A percentile compares a stretch with the other conserved stretches of the same genome.
These are phyloP conservation scores for Trichoderma sp. DNA, from an alignment of 2,329 filamentous ascomycete species.

Conservation along the genomic window DNA sequence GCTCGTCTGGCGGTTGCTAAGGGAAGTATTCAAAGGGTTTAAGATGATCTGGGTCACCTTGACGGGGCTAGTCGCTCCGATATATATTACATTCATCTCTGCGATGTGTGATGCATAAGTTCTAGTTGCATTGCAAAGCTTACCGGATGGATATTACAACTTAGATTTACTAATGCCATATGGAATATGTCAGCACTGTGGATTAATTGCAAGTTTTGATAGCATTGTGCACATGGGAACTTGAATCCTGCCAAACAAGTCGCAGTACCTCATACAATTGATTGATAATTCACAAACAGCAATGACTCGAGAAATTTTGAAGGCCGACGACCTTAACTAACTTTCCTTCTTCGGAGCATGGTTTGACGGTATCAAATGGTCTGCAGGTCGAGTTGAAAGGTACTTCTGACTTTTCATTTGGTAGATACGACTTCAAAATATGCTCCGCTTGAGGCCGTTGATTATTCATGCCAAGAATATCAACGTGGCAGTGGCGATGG, in stretches of 20 bases:
- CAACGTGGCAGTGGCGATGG: no score
- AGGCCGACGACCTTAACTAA: no score
- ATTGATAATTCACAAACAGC: no score
- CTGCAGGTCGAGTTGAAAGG: no score
- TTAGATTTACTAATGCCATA: neutral
- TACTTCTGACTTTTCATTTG: no score
- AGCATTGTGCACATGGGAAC: neutral
- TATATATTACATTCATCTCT: neutral
- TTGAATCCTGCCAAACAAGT: neutral
- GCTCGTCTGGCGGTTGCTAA: neutral
- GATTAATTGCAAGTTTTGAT: neutral
- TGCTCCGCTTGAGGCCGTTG: no score
- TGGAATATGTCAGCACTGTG: neutral
- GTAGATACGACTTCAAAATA: no score
- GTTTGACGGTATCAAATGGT: no score
- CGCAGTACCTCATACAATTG: no score
- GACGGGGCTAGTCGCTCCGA: neutral
- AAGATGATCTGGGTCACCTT: neutral
- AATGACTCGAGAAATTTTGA: no score
- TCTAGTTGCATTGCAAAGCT: neutral
- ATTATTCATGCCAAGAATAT: no score
- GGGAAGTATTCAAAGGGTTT: rapidly evolving
- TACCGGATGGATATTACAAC: neutral
- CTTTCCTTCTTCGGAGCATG: no score
- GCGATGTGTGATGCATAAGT: rapidly evolving